These are phyloP conservation scores for Myochromella boudieri DNA, from an alignment of 768 basidiomycete genomes.

Conservation along the genomic window DNA sequence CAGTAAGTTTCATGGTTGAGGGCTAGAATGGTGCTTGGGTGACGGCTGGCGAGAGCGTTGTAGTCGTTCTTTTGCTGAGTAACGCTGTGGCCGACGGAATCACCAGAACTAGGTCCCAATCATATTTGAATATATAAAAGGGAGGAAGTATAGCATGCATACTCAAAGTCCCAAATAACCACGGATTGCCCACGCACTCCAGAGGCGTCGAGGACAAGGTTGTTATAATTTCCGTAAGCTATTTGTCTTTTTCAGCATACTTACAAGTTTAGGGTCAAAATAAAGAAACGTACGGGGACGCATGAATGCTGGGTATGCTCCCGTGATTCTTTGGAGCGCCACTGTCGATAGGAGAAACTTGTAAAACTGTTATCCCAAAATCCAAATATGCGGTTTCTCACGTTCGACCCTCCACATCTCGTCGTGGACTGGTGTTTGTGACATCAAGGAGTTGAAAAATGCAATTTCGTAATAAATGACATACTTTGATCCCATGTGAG, in stretches of 20 bases:
- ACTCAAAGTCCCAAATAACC: slow-evolving; percentile 41
- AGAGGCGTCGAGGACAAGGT: slow-evolving; percentile 19
- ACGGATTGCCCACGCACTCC: slow-evolving; percentile 19
- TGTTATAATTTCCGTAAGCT: slow-evolving; percentile 25
- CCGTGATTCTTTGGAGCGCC: slow-evolving; percentile 19
- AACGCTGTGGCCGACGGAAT: slow-evolving; percentile 31
- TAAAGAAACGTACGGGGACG: slow-evolving; percentile 19
- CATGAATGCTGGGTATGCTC: slow-evolving; percentile 22
- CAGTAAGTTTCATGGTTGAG: slow-evolving; percentile 39
- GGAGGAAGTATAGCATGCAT: neutral
- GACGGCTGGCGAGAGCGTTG: slow-evolving; percentile 22
- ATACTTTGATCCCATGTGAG: slow-evolving; percentile 28
- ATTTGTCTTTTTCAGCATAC: neutral
- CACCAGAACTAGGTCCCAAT: slow-evolving; percentile 30
- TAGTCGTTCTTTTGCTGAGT: slow-evolving; percentile 29
- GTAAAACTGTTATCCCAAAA: no score
- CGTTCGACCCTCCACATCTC: slow-evolving; percentile 19
- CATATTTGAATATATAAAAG: neutral
- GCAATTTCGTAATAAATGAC: slow-evolving; percentile 2
- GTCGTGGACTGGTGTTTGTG: slow-evolving; percentile 6
- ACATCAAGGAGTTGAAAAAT: neutral
- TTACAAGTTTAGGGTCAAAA: neutral
- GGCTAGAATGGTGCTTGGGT: slow-evolving; percentile 35
- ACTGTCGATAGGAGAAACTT: slow-evolving; percentile 5
- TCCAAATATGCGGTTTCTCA: neutral